Conservation (phyloP, 768 basidiomycete genomes). For the Collybiopsis confluens region DNA sequence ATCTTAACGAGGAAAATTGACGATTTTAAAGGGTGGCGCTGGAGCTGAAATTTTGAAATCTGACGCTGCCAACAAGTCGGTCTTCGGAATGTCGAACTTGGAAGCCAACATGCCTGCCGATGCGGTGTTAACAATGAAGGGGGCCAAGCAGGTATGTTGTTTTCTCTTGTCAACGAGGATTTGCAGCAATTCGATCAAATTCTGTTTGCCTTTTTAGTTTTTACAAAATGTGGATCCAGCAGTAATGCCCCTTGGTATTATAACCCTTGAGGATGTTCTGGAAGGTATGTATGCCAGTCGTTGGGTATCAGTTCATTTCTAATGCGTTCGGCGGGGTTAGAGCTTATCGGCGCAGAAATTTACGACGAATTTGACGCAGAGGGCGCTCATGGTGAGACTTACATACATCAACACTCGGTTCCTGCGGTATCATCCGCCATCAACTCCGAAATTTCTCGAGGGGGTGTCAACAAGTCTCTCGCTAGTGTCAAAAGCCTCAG, state of each 20-base stretch:
- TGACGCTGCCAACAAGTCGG: background rate
- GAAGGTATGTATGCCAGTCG: constrained; percentile 39
- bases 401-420: constrained; percentile 32
- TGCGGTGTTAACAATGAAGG: constrained; percentile 51
- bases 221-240: constrained; percentile 56
- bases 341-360: constrained; percentile 71
- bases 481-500: constrained; percentile 23
- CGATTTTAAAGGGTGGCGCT: background rate
- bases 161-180: no score
- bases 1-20: no score
- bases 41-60: background rate
- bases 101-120: constrained; percentile 67
- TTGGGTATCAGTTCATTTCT: no score
- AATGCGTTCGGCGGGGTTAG: no score
- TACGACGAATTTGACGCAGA: constrained; percentile 66
- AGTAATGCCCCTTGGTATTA: constrained; percentile 65
- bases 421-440: no score
- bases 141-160: constrained; percentile 37
- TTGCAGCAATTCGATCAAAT: no score
- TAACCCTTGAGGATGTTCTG: constrained; percentile 68
- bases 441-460: constrained; percentile 2
- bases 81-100: constrained; percentile 22
- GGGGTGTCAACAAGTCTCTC: constrained; percentile 19
- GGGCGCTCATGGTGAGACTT: constrained; percentile 37
- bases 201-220: constrained; percentile 43